Conservation (phyloP, 1,284 basidiomycete genomes). For the Sporisorium scitamineum region DNA sequence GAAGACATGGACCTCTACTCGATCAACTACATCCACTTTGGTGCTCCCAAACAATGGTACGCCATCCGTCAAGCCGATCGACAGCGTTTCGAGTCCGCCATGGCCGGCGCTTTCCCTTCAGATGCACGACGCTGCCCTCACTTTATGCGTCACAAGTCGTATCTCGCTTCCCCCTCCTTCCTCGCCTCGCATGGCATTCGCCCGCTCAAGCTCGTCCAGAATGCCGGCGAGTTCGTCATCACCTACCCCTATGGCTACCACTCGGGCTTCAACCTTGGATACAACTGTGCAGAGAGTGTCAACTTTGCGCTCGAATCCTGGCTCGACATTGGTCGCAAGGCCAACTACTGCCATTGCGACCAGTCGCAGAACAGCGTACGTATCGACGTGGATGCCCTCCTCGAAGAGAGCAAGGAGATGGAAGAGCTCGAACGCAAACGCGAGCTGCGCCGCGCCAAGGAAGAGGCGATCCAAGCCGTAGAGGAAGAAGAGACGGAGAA, state of each 20-base stretch:
- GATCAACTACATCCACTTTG: slow-evolving; percentile 99
- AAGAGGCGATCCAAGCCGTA: slow-evolving; percentile 25
- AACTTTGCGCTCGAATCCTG: slow-evolving; percentile 97
- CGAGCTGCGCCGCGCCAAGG: slow-evolving; percentile 73
- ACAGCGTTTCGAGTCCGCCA: slow-evolving; percentile 69
- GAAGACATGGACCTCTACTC: slow-evolving; percentile 91
- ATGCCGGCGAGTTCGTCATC: slow-evolving; percentile 92
- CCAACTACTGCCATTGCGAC: slow-evolving; percentile 65
- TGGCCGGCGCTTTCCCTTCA: slow-evolving; percentile 63
- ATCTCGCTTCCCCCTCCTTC: slow-evolving; percentile 87
- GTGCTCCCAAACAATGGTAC: slow-evolving; percentile 96
- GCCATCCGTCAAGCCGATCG: slow-evolving; percentile 87
- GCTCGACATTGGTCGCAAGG: slow-evolving; percentile 81
- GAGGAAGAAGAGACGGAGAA: slow-evolving; percentile 46
- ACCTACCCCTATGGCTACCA: slow-evolving; percentile 94
- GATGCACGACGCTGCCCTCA: slow-evolving; percentile 81
- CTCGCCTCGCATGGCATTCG: slow-evolving; percentile 81
- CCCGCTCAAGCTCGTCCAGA: slow-evolving; percentile 76
- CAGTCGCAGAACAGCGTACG: slow-evolving; percentile 64
- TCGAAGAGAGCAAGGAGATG: slow-evolving; percentile 61
- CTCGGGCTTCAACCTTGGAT: slow-evolving; percentile 94
- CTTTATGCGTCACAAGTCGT: slow-evolving; percentile 96
- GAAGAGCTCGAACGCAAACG: slow-evolving; percentile 58
- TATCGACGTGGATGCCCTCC: slow-evolving; percentile 65
- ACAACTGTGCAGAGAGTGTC: slow-evolving; percentile 97